A percentile compares a stretch with the other conserved stretches of the same genome.
Evolutionary conservation across 2,329 filamentous ascomycete genomes (phyloP).

Genomic region (Neodidymelliopsis sp.): DNA sequence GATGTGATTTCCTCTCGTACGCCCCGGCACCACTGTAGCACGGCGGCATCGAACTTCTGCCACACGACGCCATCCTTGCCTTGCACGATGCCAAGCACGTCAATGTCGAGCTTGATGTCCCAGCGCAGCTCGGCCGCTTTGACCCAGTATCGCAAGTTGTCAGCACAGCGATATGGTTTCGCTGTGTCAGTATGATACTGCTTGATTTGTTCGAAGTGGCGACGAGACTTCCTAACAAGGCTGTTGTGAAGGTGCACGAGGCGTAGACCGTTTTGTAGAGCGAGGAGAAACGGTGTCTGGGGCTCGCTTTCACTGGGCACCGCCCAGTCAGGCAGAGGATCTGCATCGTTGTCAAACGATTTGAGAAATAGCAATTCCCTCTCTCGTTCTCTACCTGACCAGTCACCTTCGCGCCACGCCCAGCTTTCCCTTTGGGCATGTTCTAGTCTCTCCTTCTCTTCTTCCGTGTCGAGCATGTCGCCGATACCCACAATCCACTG

Average conservation of each 20-base stretch:
- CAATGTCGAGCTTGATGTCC: constrained; percentile 83
- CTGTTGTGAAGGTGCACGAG: constrained; percentile 91
- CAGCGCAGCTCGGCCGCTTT: constrained; percentile 95
- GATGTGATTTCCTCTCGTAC: constrained; percentile 83
- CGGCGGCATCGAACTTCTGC: constrained; percentile 81
- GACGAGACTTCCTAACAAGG: constrained; percentile 81
- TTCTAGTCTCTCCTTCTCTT: constrained; percentile 78
- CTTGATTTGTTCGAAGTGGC: constrained; percentile 88
- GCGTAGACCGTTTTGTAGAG: constrained; percentile 78
- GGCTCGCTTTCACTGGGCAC: constrained; percentile 61
- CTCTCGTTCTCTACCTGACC: constrained; percentile 74
- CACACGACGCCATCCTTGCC: constrained; percentile 74
- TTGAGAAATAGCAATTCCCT: constrained; percentile 82
- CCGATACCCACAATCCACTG: constrained; percentile 82
- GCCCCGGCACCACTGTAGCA: constrained; percentile 82
- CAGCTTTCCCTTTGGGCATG: constrained; percentile 74
- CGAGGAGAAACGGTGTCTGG: constrained; percentile 76
- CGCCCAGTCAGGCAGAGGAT: constrained; percentile 72
- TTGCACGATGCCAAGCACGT: constrained; percentile 87
- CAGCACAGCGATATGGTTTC: constrained; percentile 92
- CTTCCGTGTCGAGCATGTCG: constrained; percentile 77
- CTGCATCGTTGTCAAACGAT: constrained; percentile 70
- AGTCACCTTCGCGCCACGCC: constrained; percentile 82
- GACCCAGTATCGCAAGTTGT: constrained; percentile 94
- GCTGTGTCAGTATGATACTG: constrained; percentile 89